Evolutionary conservation across 495 filamentous ascomycete genomes (phyloP).

Genomic region (Lentithecium fluviatile): DNA sequence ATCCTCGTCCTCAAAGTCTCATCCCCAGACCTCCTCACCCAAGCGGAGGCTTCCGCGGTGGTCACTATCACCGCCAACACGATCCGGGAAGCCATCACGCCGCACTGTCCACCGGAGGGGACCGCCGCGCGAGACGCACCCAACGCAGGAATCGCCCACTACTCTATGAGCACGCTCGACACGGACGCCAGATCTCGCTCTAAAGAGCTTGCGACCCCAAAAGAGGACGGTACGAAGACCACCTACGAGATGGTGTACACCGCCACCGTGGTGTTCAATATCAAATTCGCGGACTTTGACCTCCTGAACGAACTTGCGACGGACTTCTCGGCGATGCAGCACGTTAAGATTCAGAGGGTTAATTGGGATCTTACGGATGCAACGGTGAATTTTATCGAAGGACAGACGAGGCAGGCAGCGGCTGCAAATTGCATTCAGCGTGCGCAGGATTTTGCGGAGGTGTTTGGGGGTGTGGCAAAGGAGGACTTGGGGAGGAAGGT

Average conservation of each 20-base stretch:
- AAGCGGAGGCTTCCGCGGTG: constrained; percentile 3
- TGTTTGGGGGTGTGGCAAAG: constrained; percentile 1
- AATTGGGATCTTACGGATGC: constrained; percentile 6
- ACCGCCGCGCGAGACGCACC: neutral
- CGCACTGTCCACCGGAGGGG: constrained; percentile 10
- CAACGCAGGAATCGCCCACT: constrained; percentile 6
- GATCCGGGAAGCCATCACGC: constrained; percentile 5
- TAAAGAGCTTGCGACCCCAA: no score
- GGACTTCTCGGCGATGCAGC: constrained; percentile 9
- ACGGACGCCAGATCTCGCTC: no score
- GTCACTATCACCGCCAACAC: neutral
- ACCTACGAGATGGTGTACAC: neutral
- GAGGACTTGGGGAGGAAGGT: constrained; percentile 9
- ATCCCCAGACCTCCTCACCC: neutral
- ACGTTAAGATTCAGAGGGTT: constrained; percentile 10
- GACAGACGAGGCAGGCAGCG: neutral
- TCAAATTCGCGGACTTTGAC: constrained; percentile 15
- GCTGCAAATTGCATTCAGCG: constrained; percentile 1
- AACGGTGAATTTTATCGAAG: constrained; percentile 2
- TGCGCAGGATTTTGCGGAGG: constrained; percentile 2
- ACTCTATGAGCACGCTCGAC: constrained; percentile 21
- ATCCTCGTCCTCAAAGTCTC: constrained; percentile 7
- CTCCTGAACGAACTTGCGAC: constrained; percentile 5
- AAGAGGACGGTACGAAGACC: no score
- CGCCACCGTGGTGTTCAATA: constrained; percentile 4